Base-by-base conservation (phyloP, 2,329 filamentous ascomycete genomes). In the Nemania sp. region DNA sequence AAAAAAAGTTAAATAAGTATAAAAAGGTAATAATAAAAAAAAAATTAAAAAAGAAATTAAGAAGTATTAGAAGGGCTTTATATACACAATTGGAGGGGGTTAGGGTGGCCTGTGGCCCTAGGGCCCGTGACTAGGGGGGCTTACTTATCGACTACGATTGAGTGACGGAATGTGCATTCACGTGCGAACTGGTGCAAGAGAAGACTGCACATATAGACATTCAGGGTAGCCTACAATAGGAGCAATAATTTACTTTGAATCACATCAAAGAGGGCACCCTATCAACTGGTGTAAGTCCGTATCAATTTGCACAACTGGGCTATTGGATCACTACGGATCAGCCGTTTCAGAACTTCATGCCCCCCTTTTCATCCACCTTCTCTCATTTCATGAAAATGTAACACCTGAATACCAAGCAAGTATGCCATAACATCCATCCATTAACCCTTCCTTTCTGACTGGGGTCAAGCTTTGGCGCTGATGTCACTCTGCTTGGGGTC, bases 261-360 rank as follows among this genome's bases (percentile, higher is more conserved):
- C 43, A 47, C 18, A 47, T 47, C 43, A 47, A 47, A 3, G 43
- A 22, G 15, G 18, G 18, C 41, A 5, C 5, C 8, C 15, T 18
- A 5, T 38, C 29, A 3, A 41, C 11, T 41, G 35, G 7, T 41
- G 8, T 15, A 41, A 15, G 35, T 5, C 35, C 35, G 11, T 41
- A 41, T 41, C 35, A 41, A 41, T 41, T 41, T 11, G 7, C 13
- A 3, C 7, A 27, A 8, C 29, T 43, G n/a, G 26, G 62, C 35
- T 15, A 24, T 35, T 29, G n/a, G 49, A 60, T 55, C 56, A 56
- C 35, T 35, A n/a, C 6, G 38, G 38, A 60, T 55, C 56, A 26
- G 24, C 49, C n/a, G n/a, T n/a, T n/a, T n/a, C n/a, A 24, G 45
- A 54, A 20, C 35, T 29, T 27, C 6, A 11, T 20, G 3, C 54